These are phyloP conservation scores for Gyrodon lividus DNA, from an alignment of 768 basidiomycete genomes.

Conservation along the genomic window DNA sequence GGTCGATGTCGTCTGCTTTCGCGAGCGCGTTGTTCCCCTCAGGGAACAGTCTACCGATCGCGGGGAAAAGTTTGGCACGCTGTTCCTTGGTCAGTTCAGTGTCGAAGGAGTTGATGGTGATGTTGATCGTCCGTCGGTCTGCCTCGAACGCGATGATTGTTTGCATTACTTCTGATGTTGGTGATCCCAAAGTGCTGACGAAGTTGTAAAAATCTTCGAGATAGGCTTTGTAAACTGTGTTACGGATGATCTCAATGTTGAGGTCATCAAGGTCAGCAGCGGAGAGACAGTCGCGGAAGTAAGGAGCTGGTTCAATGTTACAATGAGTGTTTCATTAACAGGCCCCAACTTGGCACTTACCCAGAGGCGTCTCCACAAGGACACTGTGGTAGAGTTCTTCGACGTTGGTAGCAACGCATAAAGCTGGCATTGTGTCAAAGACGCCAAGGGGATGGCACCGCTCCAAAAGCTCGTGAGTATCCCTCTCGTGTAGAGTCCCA, in stretches of 20 bases:
- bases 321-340: conserved; percentile 4
- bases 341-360: conserved; percentile 45
- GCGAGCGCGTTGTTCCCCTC: conserved; percentile 94
- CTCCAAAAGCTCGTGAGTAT: conserved; percentile 94
- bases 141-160: conserved; percentile 93
- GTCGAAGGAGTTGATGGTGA: conserved; percentile 98
- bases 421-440: conserved; percentile 97
- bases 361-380: conserved; percentile 94
- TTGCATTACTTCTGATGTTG: conserved; percentile 91
- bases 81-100: conserved; percentile 95
- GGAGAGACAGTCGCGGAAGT: conserved; percentile 94
- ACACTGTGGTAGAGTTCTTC: conserved; percentile 98
- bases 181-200: conserved; percentile 72
- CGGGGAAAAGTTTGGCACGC: conserved; percentile 90
- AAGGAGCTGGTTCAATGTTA: conserved; percentile 59
- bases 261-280: conserved; percentile 97
- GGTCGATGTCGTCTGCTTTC: conserved; percentile 92
- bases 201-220: conserved; percentile 95
- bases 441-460: conserved; percentile 96
- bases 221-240: conserved; percentile 98
- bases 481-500: conserved; percentile 94
- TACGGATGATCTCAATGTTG: conserved; percentile 99
- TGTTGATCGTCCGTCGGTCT: conserved; percentile 94
- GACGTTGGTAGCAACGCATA: conserved; percentile 98
- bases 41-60: conserved; percentile 90